Percentiles rank a stretch among this genome's conserved stretches.
Conservation (phyloP, 495 filamentous ascomycete genomes). For the Evansstolkia leycettana region DNA sequence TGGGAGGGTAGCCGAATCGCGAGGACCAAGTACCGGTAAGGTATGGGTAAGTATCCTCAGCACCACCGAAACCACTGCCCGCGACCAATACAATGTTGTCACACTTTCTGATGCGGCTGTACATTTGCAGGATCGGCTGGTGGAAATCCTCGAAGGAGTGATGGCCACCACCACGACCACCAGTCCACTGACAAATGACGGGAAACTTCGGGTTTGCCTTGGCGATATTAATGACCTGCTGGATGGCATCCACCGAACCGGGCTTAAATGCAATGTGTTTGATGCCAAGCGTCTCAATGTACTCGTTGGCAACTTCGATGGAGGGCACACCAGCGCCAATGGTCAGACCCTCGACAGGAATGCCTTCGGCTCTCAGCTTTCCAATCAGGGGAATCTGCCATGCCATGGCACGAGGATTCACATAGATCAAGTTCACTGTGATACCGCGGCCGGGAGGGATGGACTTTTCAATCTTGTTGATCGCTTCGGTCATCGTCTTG, state of each 20-base stretch:
- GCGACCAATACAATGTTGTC: conserved; percentile 81
- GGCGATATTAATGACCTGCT: conserved; percentile 83
- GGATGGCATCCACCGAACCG: conserved; percentile 79
- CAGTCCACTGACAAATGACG: conserved; percentile 88
- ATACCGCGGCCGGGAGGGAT: conserved; percentile 90
- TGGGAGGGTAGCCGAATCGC: conserved; percentile 76
- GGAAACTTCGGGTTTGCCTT: conserved; percentile 85
- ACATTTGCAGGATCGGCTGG: conserved; percentile 84
- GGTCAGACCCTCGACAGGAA: conserved; percentile 88
- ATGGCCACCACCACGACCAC: conserved; percentile 85
- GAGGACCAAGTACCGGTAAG: conserved; percentile 79
- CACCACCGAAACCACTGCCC: conserved; percentile 84
- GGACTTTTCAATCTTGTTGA: conserved; percentile 77
- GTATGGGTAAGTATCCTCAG: conserved; percentile 88
- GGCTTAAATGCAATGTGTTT: conserved; percentile 96
- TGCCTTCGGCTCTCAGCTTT: conserved; percentile 71
- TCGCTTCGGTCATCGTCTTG: conserved; percentile 75
- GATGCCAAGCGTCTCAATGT: conserved; percentile 84
- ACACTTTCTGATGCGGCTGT: conserved; percentile 67
- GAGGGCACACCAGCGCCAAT: conserved; percentile 92
- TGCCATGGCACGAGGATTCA: conserved; percentile 88
- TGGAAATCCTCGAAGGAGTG: conserved; percentile 96
- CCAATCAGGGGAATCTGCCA: conserved; percentile 95
- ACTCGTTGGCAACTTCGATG: conserved; percentile 87
- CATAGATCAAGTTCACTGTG: conserved; percentile 90